Base-by-base conservation (phyloP, 108 stramenopile genomes). In the Cylindrotheca fusiformis region DNA sequence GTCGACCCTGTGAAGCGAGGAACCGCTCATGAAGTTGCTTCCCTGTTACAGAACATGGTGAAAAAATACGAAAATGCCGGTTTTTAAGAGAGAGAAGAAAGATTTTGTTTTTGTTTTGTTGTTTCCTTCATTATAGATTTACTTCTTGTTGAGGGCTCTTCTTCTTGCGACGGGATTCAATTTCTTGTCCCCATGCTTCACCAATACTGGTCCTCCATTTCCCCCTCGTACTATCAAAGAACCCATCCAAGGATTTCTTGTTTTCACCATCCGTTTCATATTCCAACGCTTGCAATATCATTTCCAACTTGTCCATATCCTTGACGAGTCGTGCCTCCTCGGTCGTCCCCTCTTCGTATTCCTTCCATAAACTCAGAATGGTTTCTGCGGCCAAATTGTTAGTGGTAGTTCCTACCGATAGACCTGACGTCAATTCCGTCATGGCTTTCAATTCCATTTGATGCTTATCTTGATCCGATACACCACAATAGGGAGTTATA, bases 251-350 rank as follows among this genome's bases (percentile, higher is more conserved):
- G n/a, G 71, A 72, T 32, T 72, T 51, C 18, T 44, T 30, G 49
- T 72, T 72, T 21, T 65, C 32, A 6, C 63, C 71, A 29, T 86
- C 81, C 12, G 67, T 51, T 69, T 94, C 93, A 59, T 94, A 94
- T 63, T 88, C 89, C 30, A 79, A 64, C 17, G 93, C 93, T 55
- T 88, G 87, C 60, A 94, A 62, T 41, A 88, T 81, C 89, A 94
- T 94, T 73, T 94, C 93, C 55, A 88, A 75, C 49, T 88, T 88
- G 62, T 94, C 93, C 57, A 94, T 75, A 60, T 94, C 89, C 62
- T 90, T 90, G 36, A 81, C 71, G 6, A 84, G 58, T 32, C 53
- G 61, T 5, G 89, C 76, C 61, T 94, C 89, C 32, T 58, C 30
- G 0, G 85, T 82, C 6, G 25, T 26, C 2, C 84, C 83, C 31